A percentile compares a stretch with the other conserved stretches of the same genome.
Conservation (phyloP, 352 stramenopile species). For the Phytophthora sansomeana region DNA sequence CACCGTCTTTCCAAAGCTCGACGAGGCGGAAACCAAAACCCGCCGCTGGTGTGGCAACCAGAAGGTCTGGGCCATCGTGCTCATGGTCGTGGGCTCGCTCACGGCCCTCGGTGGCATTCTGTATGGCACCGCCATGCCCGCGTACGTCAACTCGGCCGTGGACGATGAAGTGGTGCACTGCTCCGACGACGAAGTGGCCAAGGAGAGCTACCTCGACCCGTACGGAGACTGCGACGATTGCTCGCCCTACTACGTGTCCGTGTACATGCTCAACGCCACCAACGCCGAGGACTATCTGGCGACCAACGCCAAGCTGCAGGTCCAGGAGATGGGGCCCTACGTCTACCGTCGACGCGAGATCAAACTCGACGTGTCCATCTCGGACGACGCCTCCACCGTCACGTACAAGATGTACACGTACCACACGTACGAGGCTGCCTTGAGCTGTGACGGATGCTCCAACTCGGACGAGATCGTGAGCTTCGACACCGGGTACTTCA, state of each 20-base stretch:
- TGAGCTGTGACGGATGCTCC: constrained; percentile 64
- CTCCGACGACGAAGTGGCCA: constrained; percentile 42
- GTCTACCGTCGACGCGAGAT: constrained; percentile 71
- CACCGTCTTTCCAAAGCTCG: constrained; percentile 32
- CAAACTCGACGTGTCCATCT: constrained; percentile 68
- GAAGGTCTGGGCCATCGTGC: constrained; percentile 38
- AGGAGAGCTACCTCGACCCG: constrained; percentile 55
- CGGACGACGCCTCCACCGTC: constrained; percentile 57
- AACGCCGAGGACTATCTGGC: constrained; percentile 71
- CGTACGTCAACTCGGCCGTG: constrained; percentile 61
- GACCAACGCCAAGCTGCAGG: constrained; percentile 58
- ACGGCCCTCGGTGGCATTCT: constrained; percentile 57
- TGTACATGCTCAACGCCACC: constrained; percentile 81
- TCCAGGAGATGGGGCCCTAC: constrained; percentile 77
- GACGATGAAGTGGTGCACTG: constrained; percentile 49
- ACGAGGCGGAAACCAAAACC: constrained; percentile 15
- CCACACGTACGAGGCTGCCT: constrained; percentile 59
- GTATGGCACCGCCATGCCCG: constrained; percentile 61
- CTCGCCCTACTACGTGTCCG: constrained; percentile 73
- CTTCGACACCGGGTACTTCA: constrained; percentile 76
- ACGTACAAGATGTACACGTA: constrained; percentile 86
- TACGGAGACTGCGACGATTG: constrained; percentile 84
- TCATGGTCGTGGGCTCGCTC: constrained; percentile 47
- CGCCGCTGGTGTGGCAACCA: constrained; percentile 47
- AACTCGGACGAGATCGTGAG: constrained; percentile 65